A percentile compares a stretch with the other conserved stretches of the same genome.
Evolutionary conservation across 768 basidiomycete genomes (phyloP).

Genomic region (Tubosaeta sp.): DNA sequence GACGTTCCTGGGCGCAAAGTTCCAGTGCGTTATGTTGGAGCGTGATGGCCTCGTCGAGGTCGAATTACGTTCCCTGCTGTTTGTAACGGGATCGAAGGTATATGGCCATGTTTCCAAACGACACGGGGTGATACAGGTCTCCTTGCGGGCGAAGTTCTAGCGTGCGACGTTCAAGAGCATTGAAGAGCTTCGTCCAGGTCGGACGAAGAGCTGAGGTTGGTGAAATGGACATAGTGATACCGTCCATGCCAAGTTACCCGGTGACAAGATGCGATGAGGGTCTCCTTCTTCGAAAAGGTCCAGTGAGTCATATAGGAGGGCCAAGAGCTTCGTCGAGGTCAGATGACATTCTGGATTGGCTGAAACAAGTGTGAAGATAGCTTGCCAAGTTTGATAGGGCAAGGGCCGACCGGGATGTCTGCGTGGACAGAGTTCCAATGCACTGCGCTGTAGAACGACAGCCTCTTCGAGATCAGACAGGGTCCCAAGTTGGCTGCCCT

Average conservation of each 20-base stretch:
- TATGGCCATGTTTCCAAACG: neutral
- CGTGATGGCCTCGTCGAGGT: conserved; percentile 3
- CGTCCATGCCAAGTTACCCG: neutral
- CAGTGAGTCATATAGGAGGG: neutral
- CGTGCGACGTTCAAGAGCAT: too few species aligned
- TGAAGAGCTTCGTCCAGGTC: too few species aligned
- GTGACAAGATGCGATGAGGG: neutral
- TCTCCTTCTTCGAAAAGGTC: neutral
- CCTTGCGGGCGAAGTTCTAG: neutral
- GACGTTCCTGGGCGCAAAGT: conserved; percentile 1
- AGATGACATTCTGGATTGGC: neutral
- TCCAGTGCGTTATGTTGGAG: neutral
- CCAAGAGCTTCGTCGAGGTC: conserved; percentile 5
- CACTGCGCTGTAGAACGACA: neutral
- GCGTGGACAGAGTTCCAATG: too few species aligned
- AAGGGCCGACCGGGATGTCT: neutral
- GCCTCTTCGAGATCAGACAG: neutral
- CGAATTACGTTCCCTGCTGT: neutral
- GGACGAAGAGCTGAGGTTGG: too few species aligned
- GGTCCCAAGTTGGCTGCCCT: neutral
- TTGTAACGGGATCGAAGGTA: neutral
- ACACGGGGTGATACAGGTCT: neutral
- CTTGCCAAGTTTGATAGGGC: neutral
- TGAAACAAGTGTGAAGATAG: neutral
- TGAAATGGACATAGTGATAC: too few species aligned